Evolutionary conservation across 768 basidiomycete genomes (phyloP).

Genomic region (Calocybe cyanea): DNA sequence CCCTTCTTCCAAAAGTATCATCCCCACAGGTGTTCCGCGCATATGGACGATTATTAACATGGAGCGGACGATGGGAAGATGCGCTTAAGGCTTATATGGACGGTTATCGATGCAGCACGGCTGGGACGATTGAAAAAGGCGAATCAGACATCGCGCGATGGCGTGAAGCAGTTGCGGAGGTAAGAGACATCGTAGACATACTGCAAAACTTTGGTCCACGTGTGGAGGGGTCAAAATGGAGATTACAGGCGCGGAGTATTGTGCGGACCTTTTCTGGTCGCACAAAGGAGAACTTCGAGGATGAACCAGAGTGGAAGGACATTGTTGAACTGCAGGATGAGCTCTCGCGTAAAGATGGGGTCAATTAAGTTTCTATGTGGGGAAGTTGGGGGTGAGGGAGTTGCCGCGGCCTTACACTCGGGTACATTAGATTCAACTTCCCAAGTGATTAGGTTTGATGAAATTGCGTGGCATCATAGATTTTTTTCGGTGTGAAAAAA

Average conservation of each 20-base stretch:
- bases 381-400: neutral
- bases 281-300: constrained; percentile 76
- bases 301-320: constrained; percentile 79
- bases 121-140: constrained; percentile 56
- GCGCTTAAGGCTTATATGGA: constrained; percentile 82
- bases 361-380: constrained; percentile 2
- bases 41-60: constrained; percentile 76
- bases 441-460: constrained; percentile 19
- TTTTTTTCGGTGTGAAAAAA: constrained; percentile 12
- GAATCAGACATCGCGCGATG: constrained; percentile 68
- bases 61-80: constrained; percentile 69
- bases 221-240: constrained; percentile 65
- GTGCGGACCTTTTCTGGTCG: constrained; percentile 87
- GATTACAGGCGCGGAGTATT: constrained; percentile 80
- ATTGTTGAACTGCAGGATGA: constrained; percentile 68
- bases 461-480: constrained; percentile 10
- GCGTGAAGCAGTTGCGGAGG: constrained; percentile 72
- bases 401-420: constrained; percentile 16
- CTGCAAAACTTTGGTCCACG: constrained; percentile 80
- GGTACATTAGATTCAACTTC: constrained; percentile 10
- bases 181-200: constrained; percentile 81
- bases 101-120: constrained; percentile 73
- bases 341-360: constrained; percentile 37
- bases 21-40: constrained; percentile 76
- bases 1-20: constrained; percentile 80